These are phyloP conservation scores for Erodium texanum DNA, from an alignment of 441 rosid genomes.

Conservation along the genomic window DNA sequence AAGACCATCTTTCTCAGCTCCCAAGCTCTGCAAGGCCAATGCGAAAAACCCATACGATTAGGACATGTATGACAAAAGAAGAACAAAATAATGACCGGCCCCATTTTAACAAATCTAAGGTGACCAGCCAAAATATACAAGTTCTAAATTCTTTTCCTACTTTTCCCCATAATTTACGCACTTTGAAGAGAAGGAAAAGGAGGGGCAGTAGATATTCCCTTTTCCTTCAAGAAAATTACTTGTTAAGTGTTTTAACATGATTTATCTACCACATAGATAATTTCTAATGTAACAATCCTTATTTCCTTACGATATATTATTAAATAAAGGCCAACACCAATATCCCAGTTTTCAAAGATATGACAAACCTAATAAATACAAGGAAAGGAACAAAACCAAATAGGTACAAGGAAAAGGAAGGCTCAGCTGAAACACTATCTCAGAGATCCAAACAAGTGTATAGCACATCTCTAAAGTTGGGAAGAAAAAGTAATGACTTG, in stretches of 20 bases:
- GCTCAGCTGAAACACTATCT: background rate
- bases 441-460: background rate
- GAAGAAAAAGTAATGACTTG: background rate
- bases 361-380: background rate
- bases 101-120: background rate
- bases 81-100: background rate
- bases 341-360: background rate
- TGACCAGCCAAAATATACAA: background rate
- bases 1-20: slow-evolving; percentile 88
- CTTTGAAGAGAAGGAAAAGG: background rate
- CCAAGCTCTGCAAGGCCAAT: slow-evolving; percentile 45
- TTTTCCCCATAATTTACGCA: background rate
- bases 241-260: no score
- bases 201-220: background rate
- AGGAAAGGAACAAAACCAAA: background rate
- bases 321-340: background rate
- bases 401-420: background rate
- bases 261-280: no score
- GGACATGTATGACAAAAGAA: background rate
- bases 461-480: background rate
- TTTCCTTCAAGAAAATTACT: background rate
- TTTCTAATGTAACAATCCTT: no score
- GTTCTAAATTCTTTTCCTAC: background rate
- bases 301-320: background rate
- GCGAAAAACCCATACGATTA: background rate